Conservation (phyloP, 768 basidiomycete species). For the Auricularia sp. region DNA sequence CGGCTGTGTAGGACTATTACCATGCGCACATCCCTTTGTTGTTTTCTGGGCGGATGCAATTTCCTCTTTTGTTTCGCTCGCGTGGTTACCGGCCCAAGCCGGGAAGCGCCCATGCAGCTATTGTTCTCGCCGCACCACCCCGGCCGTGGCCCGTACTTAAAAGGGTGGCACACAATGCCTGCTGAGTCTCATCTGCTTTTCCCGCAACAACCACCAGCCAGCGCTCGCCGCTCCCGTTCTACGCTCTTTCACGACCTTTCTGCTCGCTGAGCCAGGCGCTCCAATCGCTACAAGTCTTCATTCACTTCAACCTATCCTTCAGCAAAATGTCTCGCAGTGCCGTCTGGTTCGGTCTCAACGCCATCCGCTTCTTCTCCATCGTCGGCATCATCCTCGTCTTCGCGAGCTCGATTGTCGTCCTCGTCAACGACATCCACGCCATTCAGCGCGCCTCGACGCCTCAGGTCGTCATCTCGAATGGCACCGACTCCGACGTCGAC, state of each 20-base stretch:
- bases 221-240: not conserved
- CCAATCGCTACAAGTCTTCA: not conserved
- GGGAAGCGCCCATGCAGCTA: not conserved
- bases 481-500: constrained; percentile 20
- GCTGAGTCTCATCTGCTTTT: not conserved
- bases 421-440: constrained; percentile 64
- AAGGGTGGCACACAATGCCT: not conserved
- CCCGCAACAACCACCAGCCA: not conserved
- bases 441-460: constrained; percentile 53
- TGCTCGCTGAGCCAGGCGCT: not conserved
- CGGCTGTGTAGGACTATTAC: not conserved
- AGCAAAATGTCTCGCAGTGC: constrained; percentile 4
- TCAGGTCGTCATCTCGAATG: constrained; percentile 18
- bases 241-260: constrained; percentile 1
- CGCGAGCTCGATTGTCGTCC: constrained; percentile 60
- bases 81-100: not conserved
- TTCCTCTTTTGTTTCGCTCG: not conserved
- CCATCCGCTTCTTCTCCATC: constrained; percentile 67
- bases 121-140: not conserved
- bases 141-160: not conserved
- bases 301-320: not conserved
- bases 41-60: not conserved
- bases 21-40: not conserved
- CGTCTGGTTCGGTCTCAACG: constrained; percentile 70
- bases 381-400: constrained; percentile 72